Base-by-base conservation (phyloP, 495 filamentous ascomycete species). In the Lepidopterella palustris region DNA sequence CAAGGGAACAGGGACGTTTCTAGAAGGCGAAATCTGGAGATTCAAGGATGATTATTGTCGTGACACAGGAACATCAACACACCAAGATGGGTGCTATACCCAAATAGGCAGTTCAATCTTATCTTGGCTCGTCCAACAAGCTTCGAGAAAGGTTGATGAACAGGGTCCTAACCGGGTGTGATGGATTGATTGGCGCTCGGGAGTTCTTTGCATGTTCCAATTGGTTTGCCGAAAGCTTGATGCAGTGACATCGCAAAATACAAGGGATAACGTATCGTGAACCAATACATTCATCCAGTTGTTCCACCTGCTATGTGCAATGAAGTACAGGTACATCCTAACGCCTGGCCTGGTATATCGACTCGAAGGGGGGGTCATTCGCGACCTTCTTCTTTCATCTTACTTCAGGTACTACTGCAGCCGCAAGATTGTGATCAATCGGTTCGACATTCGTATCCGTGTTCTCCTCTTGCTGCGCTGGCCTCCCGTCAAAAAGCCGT, bases 401-500 rank as follows among this genome's bases (percentile, higher is more conserved):
- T 8, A 50, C 47, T 25, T 50, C 47, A 25, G 47, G 47, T 25
- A 25, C 51, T 47, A 29, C 59, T 6, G 57, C 56, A 47, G 24
- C 51, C 5, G 20, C 39, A 23, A 21, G 20, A 15, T 58, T 60
- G 21, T 18, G 27, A 9, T 27, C 50, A 25, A 27, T 45, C 3
- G 18, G 53, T n/a, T 21, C 52, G 9, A 45, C n/a, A n/a, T 63
- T 59, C 28, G 50, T 15, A 23, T 55, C 15, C 4, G 15, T 29
- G 27, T 57, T 53, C 21, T 58, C 40, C 21, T 58, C 56, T 31
- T 26, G 18, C 67, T 70, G 35, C 65, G 67, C 45, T 1, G 56
- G 56, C 5, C 26, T 61, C 5, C 75, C 65, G 51, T 86, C 92
- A 72, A 96, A 97, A 23, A 98, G 65, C 11, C 92, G 80, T 23